Conservation (phyloP, 805 yeast genomes). For the Ogataea wickerhamii region DNA sequence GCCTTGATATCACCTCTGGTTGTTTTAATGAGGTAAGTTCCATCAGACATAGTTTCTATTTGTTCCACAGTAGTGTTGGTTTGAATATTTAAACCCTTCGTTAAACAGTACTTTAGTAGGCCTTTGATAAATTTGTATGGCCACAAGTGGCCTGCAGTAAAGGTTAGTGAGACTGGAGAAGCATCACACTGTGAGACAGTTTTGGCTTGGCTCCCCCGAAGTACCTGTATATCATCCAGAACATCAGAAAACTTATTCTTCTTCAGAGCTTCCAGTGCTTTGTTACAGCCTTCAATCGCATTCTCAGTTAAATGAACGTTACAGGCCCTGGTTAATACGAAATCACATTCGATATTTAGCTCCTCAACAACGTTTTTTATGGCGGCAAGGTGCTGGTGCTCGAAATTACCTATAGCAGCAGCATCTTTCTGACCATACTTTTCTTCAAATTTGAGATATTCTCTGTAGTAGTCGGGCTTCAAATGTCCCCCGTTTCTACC, state of each 20-base stretch:
- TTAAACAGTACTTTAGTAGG: slow-evolving; percentile 30
- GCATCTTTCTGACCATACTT: slow-evolving; percentile 27
- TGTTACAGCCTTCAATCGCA: slow-evolving; percentile 13
- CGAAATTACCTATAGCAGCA: slow-evolving; percentile 37
- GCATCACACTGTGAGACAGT: slow-evolving; percentile 25
- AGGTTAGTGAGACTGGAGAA: slow-evolving; percentile 29
- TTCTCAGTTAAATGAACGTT: slow-evolving; percentile 24
- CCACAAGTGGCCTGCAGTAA: slow-evolving; percentile 42
- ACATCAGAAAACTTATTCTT: slow-evolving; percentile 25
- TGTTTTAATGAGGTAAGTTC: slow-evolving; percentile 31
- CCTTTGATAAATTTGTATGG: slow-evolving; percentile 39
- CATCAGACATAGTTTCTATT: slow-evolving; percentile 24
- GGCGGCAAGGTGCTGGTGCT: slow-evolving; percentile 32
- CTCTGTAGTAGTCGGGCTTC: slow-evolving; percentile 32
- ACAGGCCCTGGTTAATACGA: slow-evolving; percentile 28
- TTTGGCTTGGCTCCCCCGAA: slow-evolving; percentile 29
- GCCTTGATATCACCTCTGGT: slow-evolving; percentile 23
- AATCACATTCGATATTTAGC: slow-evolving; percentile 30
- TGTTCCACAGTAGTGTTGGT: slow-evolving; percentile 36
- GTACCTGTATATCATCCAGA: slow-evolving; percentile 29
- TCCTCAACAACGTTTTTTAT: slow-evolving; percentile 32
- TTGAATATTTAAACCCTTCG: slow-evolving; percentile 37
- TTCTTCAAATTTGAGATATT: slow-evolving; percentile 14
- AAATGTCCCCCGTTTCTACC: slow-evolving; percentile 50
- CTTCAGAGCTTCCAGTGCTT: slow-evolving; percentile 12